Base-by-base conservation (phyloP, 2,329 filamentous ascomycete genomes). In the Aspergillus japonicus region DNA sequence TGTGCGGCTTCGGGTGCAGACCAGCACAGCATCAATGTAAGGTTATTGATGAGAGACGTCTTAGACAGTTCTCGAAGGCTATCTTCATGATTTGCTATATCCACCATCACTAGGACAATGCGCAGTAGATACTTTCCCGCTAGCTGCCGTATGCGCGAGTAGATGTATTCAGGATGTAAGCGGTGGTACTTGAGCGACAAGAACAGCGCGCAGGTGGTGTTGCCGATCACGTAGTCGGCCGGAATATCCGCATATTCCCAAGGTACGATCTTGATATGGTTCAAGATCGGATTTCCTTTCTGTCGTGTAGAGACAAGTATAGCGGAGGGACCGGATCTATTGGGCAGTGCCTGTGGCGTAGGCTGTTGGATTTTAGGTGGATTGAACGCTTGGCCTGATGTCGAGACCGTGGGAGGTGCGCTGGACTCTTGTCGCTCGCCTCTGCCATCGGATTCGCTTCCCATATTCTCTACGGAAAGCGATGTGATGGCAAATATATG, bases 161-260 rank as follows among this genome's bases (percentile, higher is more conserved):
- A 98, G 69, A 99, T 92, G 80, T 99, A 99, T 77, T 99, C 95
- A 0, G 95, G 95, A 72, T 99, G 95, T 55, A 99, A 83, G 29
- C 94, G 91, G 76, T 99, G 95, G 76, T 99, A 99, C 76, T 98
- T 99, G 57, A 99, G 84, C 51, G 91, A 96, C 47, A 99, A 81
- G 73, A 98, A 99, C 5, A 99, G 83, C 0, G 91, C 93, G 70
- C 94, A 96, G 6, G 93, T 96, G 0, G 92, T 96, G 47, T 85
- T 73, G 0, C 95, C 94, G 51, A 98, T 82, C 8, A 94, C 89
- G 74, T 96, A 99, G 78, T 99, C 95, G 33, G 94, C 91, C 1
- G 90, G 89, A n/a, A 96, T 96, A 71, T 98, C 94, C 62, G 91
- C 93, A 76, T 96, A 98, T 77, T 99, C 95, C 95, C 95, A 99